Evolutionary conservation across 2,329 filamentous ascomycete species (phyloP).

Genomic region (Ustulina deusta): DNA sequence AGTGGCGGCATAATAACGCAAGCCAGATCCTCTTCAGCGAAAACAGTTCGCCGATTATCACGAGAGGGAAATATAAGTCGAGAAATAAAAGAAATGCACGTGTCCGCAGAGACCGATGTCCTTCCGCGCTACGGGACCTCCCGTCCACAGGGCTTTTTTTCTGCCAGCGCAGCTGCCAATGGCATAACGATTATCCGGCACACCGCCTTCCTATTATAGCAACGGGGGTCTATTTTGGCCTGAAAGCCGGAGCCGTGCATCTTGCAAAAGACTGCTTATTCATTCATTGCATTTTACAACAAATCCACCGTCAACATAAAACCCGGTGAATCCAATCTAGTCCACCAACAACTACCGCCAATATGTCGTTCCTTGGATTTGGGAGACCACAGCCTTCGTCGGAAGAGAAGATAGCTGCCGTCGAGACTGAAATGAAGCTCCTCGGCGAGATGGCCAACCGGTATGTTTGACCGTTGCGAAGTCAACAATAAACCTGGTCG

Average conservation of each 20-base stretch:
- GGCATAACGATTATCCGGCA: constrained; percentile 41
- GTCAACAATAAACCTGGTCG: too few relatives aligned
- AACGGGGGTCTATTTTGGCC: constrained; percentile 6
- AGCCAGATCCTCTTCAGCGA: neutral
- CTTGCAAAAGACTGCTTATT: constrained; percentile 7
- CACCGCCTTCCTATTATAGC: constrained; percentile 46
- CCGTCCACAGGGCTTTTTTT: constrained; percentile 35
- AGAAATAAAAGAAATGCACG: neutral
- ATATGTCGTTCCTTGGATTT: constrained; percentile 80
- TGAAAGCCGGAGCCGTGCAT: constrained; percentile 20
- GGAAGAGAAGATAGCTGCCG: constrained; percentile 95
- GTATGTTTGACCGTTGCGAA: constrained; percentile 65
- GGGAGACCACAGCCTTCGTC: constrained; percentile 86
- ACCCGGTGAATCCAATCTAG: neutral
- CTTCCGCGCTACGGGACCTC: neutral
- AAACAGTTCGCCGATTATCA: neutral
- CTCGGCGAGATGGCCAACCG: constrained; percentile 98
- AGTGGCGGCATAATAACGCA: neutral
- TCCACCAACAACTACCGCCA: constrained; percentile 43
- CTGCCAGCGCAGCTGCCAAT: constrained; percentile 38
- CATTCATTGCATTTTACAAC: constrained; percentile 14
- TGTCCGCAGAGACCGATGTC: neutral
- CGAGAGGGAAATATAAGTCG: too few relatives aligned
- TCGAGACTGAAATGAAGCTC: constrained; percentile 98
- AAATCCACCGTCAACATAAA: constrained; percentile 1